These are phyloP conservation scores for Alternaria rosae DNA, from an alignment of 2,329 filamentous ascomycete genomes.

Conservation along the genomic window DNA sequence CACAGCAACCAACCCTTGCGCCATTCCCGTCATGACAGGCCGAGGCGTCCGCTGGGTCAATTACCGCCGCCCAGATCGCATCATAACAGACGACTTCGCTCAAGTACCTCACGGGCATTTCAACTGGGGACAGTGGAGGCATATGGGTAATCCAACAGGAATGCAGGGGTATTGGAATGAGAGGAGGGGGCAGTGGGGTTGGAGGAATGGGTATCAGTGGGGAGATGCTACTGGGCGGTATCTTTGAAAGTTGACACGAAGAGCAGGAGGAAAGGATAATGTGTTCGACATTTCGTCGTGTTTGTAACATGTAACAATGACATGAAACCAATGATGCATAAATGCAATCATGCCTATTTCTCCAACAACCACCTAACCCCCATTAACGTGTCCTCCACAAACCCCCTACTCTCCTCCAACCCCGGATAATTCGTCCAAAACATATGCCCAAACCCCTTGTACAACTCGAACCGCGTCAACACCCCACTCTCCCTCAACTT, in stretches of 20 bases:
- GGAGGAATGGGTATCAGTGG: neutral
- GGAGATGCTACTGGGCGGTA: neutral
- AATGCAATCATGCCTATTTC: no score
- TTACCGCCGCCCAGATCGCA: neutral
- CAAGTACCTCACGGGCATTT: neutral
- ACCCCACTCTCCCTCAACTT: conserved; percentile 48
- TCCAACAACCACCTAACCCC: conserved; percentile 44
- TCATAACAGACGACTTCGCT: neutral
- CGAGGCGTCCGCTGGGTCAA: neutral
- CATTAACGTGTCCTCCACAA: conserved; percentile 37
- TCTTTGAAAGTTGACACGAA: neutral
- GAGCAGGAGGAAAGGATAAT: no score
- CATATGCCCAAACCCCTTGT: conserved; percentile 54
- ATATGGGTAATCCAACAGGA: neutral
- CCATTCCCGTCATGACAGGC: neutral
- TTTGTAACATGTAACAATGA: no score
- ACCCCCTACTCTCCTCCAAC: conserved; percentile 29
- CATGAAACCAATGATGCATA: no score
- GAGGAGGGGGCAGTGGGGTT: neutral
- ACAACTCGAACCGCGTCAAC: conserved; percentile 53
- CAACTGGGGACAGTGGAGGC: neutral
- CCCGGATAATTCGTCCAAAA: conserved; percentile 50
- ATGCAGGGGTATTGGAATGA: neutral
- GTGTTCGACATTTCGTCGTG: no score
- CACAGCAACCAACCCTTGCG: neutral